A percentile compares a stretch with the other conserved stretches of the same genome.
Evolutionary conservation across 140 eudicot genomes (phyloP).

Genomic region (Ambrosia hybrid): DNA sequence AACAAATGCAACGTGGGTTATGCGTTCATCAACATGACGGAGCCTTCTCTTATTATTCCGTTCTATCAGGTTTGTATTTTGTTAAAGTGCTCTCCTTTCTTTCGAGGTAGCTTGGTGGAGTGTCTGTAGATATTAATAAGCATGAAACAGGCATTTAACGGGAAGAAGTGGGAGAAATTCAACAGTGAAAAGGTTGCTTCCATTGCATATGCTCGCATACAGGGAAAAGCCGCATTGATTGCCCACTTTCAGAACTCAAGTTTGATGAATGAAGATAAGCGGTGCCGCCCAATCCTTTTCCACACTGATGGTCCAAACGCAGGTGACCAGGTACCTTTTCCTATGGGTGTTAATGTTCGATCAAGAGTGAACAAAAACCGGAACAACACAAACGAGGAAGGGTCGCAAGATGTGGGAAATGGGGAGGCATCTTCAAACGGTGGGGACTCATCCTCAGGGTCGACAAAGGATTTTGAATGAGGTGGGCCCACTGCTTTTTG

Average conservation of each 20-base stretch:
- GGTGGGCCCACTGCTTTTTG: constrained; percentile 33
- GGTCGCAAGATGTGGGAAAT: constrained; percentile 40
- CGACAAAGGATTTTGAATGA: constrained; percentile 75
- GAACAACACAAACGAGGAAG: constrained; percentile 51
- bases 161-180: constrained; percentile 98
- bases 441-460: constrained; percentile 66
- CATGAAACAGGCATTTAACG: constrained; percentile 70
- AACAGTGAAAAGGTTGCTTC: constrained; percentile 98
- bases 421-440: constrained; percentile 61
- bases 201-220: constrained; percentile 95
- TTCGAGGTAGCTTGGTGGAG: neutral
- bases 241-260: constrained; percentile 99
- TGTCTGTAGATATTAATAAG: neutral
- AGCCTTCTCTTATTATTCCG: constrained; percentile 75
- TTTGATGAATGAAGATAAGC: constrained; percentile 98
- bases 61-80: constrained; percentile 67
- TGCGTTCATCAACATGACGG: constrained; percentile 96
- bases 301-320: constrained; percentile 97
- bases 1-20: constrained; percentile 99
- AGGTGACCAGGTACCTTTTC: constrained; percentile 99
- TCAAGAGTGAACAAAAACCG: constrained; percentile 55
- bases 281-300: constrained; percentile 95
- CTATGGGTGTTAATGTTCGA: constrained; percentile 80
- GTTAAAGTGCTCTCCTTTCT: neutral
- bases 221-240: constrained; percentile 91